phyloP scores from a whole-genome alignment of 2,329 filamentous ascomycete species.

The Metarhizium anisopliae region DNA sequence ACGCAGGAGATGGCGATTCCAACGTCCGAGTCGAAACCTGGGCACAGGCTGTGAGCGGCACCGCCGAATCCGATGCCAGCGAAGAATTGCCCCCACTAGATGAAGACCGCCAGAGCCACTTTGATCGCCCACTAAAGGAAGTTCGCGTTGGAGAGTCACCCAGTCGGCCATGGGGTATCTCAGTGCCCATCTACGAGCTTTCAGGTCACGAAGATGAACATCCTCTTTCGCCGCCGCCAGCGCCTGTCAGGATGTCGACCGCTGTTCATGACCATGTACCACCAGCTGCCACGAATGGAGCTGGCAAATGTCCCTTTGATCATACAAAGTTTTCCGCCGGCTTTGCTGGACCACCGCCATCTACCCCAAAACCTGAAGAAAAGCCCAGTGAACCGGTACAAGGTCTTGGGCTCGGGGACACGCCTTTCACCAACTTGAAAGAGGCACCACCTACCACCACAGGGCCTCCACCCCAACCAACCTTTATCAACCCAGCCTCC shows the following conservation, averaged over 20 bases:
- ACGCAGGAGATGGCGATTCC: conserved; percentile 41
- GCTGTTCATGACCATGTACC: conserved; percentile 18
- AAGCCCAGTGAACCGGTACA: conserved; percentile 7
- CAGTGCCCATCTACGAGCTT: conserved; percentile 54
- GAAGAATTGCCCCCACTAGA: conserved; percentile 29
- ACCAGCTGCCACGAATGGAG: conserved; percentile 9
- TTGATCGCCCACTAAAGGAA: conserved; percentile 79
- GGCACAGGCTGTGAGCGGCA: conserved; percentile 67
- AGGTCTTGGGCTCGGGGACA: conserved; percentile 4
- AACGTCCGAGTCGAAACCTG: conserved; percentile 74
- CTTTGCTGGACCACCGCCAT: conserved; percentile 18
- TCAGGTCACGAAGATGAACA: conserved; percentile 27
- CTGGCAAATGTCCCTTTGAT: conserved; percentile 51
- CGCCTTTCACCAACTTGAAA: conserved; percentile 13
- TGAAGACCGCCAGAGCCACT: conserved; percentile 60
- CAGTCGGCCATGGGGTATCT: conserved; percentile 87
- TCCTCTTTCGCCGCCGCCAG: conserved; percentile 48
- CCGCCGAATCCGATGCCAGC: conserved; percentile 26
- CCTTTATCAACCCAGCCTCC: conserved; percentile 41
- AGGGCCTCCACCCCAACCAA: conserved; percentile 27
- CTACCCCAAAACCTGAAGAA: conserved; percentile 8
- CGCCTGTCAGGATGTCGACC: conserved; percentile 42
- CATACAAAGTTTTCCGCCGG: conserved; percentile 34
- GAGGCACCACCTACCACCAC: conserved; percentile 8
- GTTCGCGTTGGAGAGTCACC: conserved; percentile 90